These are phyloP conservation scores for Phytophthora uliginosa DNA, from an alignment of 352 stramenopile genomes.

Conservation along the genomic window DNA sequence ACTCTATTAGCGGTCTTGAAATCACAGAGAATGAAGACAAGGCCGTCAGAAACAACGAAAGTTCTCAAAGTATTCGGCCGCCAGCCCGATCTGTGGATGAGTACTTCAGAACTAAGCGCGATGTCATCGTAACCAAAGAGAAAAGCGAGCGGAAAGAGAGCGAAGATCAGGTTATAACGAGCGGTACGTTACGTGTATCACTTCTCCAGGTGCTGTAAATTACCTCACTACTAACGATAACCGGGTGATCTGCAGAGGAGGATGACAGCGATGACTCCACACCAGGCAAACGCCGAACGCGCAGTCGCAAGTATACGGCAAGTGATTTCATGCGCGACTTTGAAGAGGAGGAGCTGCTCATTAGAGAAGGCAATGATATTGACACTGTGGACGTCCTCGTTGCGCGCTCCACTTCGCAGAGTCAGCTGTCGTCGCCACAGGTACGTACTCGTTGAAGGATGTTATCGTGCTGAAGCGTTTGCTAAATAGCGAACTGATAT, in stretches of 20 bases:
- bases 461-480: not conserved
- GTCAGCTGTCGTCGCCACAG: conserved; percentile 26
- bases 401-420: conserved; percentile 32
- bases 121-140: conserved; percentile 37
- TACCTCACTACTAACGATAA: conserved; percentile 2
- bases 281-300: conserved; percentile 41
- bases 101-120: conserved; percentile 65
- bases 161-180: conserved; percentile 26
- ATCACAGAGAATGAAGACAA: conserved; percentile 3
- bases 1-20: not conserved
- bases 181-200: conserved; percentile 26
- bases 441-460: conserved; percentile 14
- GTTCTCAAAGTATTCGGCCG: not conserved
- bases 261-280: conserved; percentile 60
- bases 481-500: not conserved
- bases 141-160: conserved; percentile 22
- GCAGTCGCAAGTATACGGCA: conserved; percentile 76
- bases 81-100: conserved; percentile 57
- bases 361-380: conserved; percentile 37
- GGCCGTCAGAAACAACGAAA: conserved; percentile 5
- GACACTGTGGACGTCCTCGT: conserved; percentile 21
- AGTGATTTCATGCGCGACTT: conserved; percentile 88
- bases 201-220: not conserved
- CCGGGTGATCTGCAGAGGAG: conserved; percentile 27
- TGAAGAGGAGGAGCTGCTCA: conserved; percentile 67